Evolutionary conservation across 1,139 yeast species (phyloP), one percentile per base, ranked within the genome.

Genomic region (Kodamaea alishanica): DNA sequence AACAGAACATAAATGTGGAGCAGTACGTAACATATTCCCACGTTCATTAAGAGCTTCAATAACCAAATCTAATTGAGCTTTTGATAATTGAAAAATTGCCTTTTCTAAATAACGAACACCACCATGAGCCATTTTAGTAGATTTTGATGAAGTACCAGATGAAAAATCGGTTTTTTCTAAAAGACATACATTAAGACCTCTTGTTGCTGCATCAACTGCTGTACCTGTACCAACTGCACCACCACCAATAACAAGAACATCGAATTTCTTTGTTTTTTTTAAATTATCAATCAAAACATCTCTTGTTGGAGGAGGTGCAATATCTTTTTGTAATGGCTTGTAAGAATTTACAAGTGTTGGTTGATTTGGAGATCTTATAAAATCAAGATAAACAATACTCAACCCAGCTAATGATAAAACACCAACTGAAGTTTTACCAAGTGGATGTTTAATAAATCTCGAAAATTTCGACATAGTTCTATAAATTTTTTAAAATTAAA

Each of bases 61-160:
- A 47, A 90, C 97, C 54, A 90, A 75, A 64, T 87, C 89, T 63
- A 88, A 76, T 70, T 90, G 97, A 47, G 84, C 94, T 65, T 87
- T 88, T 44, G 95, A 89, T 44, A 90, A 74, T 62, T 82, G 86
- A 79, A 88, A 87, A 54, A 90, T 81, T 28, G 97, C 97, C 69
- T 90, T 90, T 63, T 90, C 97, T 58, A 90, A 76, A 65, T 90
- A 90, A 56, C 97, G 75, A 38, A 90, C 97, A 58, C 97, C 97
- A 49, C 97, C 97, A 60, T 90, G 97, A 33, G 96, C 96, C 81
- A 90, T 86, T 67, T 90, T 90, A 40, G 97, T 90, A n/a, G 95
- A 85, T 56, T 90, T 84, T 26, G 96, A 88, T 4, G 96, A 85
- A 10, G 97, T 90, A 34, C 96, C 97, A 8, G 89, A 72, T 8